phyloP scores from a whole-genome alignment of 129 eudicot genomes.

The Pittosporum tobira region DNA sequence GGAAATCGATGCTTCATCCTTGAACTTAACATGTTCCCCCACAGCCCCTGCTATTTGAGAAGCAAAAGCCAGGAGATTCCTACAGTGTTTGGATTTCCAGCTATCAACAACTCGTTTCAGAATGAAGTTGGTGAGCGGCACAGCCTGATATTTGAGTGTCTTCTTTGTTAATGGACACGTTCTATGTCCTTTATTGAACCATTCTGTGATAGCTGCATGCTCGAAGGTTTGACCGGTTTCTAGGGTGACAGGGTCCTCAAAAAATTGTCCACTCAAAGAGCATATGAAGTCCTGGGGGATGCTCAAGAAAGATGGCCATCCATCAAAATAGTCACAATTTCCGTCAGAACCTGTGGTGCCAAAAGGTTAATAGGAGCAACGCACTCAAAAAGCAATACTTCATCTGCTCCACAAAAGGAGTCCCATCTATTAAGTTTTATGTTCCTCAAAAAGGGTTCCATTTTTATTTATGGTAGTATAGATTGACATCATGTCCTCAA shows the following conservation, averaged over 20 bases:
- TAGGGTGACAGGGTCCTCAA: constrained; percentile 66
- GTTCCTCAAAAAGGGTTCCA: too few relatives aligned
- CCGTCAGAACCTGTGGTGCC: constrained; percentile 18
- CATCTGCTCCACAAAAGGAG: too few relatives aligned
- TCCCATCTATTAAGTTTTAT: too few relatives aligned
- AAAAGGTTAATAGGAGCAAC: constrained; percentile 6
- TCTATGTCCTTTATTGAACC: constrained; percentile 41
- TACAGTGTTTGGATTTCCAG: constrained; percentile 60
- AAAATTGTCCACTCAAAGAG: constrained; percentile 49
- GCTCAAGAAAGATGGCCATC: constrained; percentile 18
- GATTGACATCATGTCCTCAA: too few relatives aligned
- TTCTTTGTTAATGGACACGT: constrained; percentile 61
- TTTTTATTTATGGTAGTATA: too few relatives aligned
- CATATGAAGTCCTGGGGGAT: constrained; percentile 49
- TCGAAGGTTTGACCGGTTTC: constrained; percentile 80
- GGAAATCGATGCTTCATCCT: constrained; percentile 40
- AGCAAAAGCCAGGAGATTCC: constrained; percentile 38
- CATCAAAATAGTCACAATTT: constrained; percentile 12
- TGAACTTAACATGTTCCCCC: constrained; percentile 24
- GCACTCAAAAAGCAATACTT: too few relatives aligned
- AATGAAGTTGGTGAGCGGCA: constrained; percentile 57
- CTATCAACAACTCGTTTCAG: constrained; percentile 53
- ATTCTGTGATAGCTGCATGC: constrained; percentile 41
- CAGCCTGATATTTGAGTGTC: constrained; percentile 29
- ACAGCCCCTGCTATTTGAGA: constrained; percentile 33